A percentile compares a stretch with the other conserved stretches of the same genome.
phyloP scores from a whole-genome alignment of 1,284 basidiomycete genomes.

The Apiotrichum laibachii region DNA sequence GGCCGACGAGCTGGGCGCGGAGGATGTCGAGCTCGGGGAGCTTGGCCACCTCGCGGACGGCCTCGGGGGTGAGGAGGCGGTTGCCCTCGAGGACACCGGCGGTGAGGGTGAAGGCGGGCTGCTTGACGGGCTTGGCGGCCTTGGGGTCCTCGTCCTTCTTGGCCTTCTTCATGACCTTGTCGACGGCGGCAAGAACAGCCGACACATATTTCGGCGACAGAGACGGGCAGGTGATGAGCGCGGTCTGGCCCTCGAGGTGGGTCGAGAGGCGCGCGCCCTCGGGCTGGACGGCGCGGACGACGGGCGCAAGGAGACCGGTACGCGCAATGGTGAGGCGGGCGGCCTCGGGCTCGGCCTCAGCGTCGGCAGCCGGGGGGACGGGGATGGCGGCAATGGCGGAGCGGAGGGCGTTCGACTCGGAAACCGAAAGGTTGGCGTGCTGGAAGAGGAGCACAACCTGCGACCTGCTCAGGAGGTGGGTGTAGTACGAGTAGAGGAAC shows the following conservation, averaged over 20 bases:
- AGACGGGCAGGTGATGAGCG: constrained; percentile 44
- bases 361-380: constrained; percentile 22
- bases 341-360: constrained; percentile 9
- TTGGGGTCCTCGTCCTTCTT: constrained; percentile 25
- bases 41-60: constrained; percentile 36
- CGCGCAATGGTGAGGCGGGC: constrained; percentile 45
- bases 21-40: constrained; percentile 50
- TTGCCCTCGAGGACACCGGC: constrained; percentile 48
- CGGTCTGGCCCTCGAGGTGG: constrained; percentile 27
- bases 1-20: constrained; percentile 50
- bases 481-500: constrained; percentile 48
- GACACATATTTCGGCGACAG: constrained; percentile 51
- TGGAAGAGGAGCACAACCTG: constrained; percentile 51
- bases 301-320: constrained; percentile 43
- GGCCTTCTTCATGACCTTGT: constrained; percentile 31
- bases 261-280: constrained; percentile 8
- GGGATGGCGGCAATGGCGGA: constrained; percentile 40
- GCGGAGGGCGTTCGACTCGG: constrained; percentile 43
- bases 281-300: constrained; percentile 27
- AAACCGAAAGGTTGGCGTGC: constrained; percentile 47
- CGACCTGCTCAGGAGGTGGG: constrained; percentile 44
- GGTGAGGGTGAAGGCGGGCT: constrained; percentile 46
- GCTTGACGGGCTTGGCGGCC: constrained; percentile 23
- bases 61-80: constrained; percentile 26
- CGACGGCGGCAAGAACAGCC: constrained; percentile 40